phyloP scores from a whole-genome alignment of 352 stramenopile genomes.

The Globisporangium yorkense region DNA sequence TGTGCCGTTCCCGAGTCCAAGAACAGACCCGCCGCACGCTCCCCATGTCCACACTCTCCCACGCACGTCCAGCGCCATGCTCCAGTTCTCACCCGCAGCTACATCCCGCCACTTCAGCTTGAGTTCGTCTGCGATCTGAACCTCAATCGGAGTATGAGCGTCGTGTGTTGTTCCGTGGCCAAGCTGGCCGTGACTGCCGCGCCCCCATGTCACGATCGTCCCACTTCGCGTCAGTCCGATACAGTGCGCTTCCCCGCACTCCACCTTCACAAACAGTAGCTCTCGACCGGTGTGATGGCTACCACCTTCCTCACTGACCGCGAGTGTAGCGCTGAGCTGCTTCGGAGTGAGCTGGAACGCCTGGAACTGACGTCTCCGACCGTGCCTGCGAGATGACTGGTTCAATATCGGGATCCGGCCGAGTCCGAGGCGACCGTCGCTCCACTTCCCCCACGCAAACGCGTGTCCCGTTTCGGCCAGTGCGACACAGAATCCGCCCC shows the following conservation, averaged over 20 bases:
- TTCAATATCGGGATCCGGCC: constrained; percentile 49
- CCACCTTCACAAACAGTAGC: constrained; percentile 29
- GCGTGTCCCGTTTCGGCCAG: constrained; percentile 44
- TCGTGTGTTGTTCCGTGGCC: constrained; percentile 49
- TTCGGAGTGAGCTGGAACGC: constrained; percentile 45
- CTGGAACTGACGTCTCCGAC: constrained; percentile 46
- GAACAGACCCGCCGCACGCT: constrained; percentile 49
- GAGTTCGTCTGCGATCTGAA: constrained; percentile 1
- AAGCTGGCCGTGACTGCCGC: constrained; percentile 73
- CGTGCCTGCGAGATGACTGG: constrained; percentile 27
- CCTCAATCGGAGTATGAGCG: constrained; percentile 19
- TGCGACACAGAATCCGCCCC: constrained; percentile 77
- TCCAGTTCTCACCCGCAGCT: constrained; percentile 70
- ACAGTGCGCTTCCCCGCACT: constrained; percentile 78
- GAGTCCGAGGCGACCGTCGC: constrained; percentile 65
- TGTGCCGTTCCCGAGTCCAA: constrained; percentile 33
- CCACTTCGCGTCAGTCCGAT: constrained; percentile 49
- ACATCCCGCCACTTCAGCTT: constrained; percentile 33
- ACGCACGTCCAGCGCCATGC: constrained; percentile 54
- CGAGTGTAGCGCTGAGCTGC: neutral
- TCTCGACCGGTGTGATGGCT: neutral
- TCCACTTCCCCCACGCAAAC: constrained; percentile 79
- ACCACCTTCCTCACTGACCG: neutral
- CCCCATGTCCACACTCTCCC: constrained; percentile 84
- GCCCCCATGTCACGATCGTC: constrained; percentile 70